Percentiles rank a stretch among this genome's conserved stretches.
These are phyloP conservation scores for Corinectria fuckeliana DNA, from an alignment of 2,329 filamentous ascomycete genomes.

Conservation along the genomic window DNA sequence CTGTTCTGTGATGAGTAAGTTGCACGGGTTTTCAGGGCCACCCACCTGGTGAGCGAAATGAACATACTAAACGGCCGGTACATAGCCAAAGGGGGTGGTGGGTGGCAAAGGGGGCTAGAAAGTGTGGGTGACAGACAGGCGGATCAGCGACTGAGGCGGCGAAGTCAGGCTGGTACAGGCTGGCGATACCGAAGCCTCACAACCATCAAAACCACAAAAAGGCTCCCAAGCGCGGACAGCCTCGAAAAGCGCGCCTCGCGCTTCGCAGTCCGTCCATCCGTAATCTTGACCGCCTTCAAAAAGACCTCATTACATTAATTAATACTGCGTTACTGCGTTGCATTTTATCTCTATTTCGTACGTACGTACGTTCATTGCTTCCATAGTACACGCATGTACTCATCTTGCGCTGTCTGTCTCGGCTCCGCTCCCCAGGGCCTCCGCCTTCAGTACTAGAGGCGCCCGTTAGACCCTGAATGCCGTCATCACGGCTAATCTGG, in stretches of 20 bases:
- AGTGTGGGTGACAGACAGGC: neutral
- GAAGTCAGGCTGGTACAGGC: neutral
- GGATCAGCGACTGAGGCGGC: neutral
- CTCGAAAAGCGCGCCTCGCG: neutral
- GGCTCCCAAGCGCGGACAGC: neutral
- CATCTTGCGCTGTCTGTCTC: neutral
- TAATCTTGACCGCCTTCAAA: too few relatives aligned
- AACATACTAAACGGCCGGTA: neutral
- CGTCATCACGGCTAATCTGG: neutral
- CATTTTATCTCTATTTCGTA: too few relatives aligned
- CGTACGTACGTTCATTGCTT: too few relatives aligned
- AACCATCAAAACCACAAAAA: neutral
- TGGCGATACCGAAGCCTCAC: neutral
- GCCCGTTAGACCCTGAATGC: constrained; percentile 1
- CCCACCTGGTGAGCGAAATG: neutral
- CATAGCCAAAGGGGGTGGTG: neutral
- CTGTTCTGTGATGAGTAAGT: too few relatives aligned
- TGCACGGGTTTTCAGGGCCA: neutral
- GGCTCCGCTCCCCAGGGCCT: neutral
- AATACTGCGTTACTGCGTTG: too few relatives aligned
- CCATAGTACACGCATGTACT: neutral
- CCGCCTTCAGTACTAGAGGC: neutral
- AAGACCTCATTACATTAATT: too few relatives aligned
- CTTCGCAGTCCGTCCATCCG: neutral
- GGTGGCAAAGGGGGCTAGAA: neutral